Conservation (phyloP, 352 stramenopile genomes). For the Phytophthora tubulina region DNA sequence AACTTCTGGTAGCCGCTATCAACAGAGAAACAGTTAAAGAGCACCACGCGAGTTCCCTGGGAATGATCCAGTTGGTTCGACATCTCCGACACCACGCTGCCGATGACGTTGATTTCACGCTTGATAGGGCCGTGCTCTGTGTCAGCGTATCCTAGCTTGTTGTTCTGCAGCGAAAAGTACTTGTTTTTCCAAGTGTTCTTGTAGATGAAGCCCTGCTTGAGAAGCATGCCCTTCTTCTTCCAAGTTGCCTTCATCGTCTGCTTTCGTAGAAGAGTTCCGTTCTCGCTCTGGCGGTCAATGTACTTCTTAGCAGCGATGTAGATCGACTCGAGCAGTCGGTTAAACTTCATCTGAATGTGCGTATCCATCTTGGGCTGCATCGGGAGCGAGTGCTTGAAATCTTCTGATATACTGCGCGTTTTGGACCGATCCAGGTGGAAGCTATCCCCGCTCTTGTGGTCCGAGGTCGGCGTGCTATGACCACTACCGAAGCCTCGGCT, state of each 20-base stretch:
- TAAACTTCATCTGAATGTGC: slow-evolving; percentile 87
- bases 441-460: slow-evolving; percentile 67
- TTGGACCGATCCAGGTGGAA: slow-evolving; percentile 64
- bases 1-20: slow-evolving; percentile 89
- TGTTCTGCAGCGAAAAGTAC: slow-evolving; percentile 89
- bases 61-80: slow-evolving; percentile 91
- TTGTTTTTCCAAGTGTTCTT: slow-evolving; percentile 92
- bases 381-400: slow-evolving; percentile 66
- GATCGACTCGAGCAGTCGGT: slow-evolving; percentile 85
- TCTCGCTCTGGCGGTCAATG: slow-evolving; percentile 76
- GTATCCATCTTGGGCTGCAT: slow-evolving; percentile 86
- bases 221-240: slow-evolving; percentile 90
- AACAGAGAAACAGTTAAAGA: slow-evolving; percentile 90
- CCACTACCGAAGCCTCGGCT: slow-evolving; percentile 68
- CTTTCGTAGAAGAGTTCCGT: slow-evolving; percentile 72
- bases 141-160: slow-evolving; percentile 87
- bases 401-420: slow-evolving; percentile 82
- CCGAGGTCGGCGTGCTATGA: slow-evolving; percentile 73
- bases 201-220: slow-evolving; percentile 92
- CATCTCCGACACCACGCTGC: slow-evolving; percentile 81
- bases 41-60: slow-evolving; percentile 82
- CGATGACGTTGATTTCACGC: slow-evolving; percentile 90
- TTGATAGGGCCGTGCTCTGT: slow-evolving; percentile 86
- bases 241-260: slow-evolving; percentile 81
- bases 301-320: slow-evolving; percentile 89